A percentile compares a stretch with the other conserved stretches of the same genome.
Conservation (phyloP, 1,284 basidiomycete species). For the Phaffia rhodozyma region DNA sequence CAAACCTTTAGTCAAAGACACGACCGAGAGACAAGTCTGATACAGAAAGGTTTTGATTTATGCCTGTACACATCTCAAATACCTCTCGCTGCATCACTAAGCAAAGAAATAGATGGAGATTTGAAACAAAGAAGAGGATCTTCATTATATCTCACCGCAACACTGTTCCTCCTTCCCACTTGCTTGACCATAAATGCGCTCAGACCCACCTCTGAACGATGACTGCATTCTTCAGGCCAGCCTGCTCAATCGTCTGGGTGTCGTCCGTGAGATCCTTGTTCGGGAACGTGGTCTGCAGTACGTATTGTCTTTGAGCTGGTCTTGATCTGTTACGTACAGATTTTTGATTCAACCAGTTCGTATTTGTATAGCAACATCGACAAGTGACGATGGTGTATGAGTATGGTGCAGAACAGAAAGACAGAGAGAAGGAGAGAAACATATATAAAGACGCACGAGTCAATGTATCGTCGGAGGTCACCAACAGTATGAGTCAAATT, state of each 20-base stretch:
- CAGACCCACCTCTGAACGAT: slow-evolving; percentile 70
- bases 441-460: slow-evolving; percentile 52
- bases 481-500: slow-evolving; percentile 82
- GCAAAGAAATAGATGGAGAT: too few relatives aligned
- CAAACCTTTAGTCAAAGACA: too few relatives aligned
- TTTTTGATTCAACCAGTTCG: not conserved
- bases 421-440: not conserved
- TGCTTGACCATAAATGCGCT: not conserved
- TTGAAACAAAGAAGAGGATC: not conserved
- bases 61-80: too few relatives aligned
- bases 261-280: slow-evolving; percentile 59
- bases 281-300: slow-evolving; percentile 76
- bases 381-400: not conserved
- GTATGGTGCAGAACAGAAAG: not conserved
- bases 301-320: slow-evolving; percentile 61
- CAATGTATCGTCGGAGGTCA: slow-evolving; percentile 77
- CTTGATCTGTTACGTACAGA: slow-evolving; percentile 46
- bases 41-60: too few relatives aligned
- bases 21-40: too few relatives aligned
- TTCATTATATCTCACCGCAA: not conserved
- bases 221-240: slow-evolving; percentile 67
- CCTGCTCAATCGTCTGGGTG: slow-evolving; percentile 55
- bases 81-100: too few relatives aligned
- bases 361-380: not conserved
- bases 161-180: not conserved